These are phyloP conservation scores for Potentilla sterilis DNA, from an alignment of 306 rosid genomes.

Conservation along the genomic window DNA sequence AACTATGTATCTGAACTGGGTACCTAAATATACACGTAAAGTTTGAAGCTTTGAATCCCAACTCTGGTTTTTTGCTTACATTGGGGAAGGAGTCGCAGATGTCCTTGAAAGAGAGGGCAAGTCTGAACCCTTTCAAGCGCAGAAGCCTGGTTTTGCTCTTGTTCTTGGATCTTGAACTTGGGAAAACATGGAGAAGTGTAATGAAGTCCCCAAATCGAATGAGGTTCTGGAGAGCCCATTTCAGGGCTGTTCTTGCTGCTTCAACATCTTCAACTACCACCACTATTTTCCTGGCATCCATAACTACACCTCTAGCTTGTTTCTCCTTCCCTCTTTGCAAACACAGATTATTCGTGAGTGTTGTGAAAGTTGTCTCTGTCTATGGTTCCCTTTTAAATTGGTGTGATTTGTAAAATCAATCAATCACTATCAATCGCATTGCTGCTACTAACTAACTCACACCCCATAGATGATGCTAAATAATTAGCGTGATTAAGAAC, in stretches of 20 bases:
- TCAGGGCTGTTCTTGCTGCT: constrained; percentile 74
- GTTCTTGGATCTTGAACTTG: constrained; percentile 52
- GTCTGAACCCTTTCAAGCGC: constrained; percentile 69
- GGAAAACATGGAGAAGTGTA: constrained; percentile 76
- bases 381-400: constrained; percentile 8
- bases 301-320: constrained; percentile 8
- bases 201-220: constrained; percentile 70
- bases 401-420: neutral
- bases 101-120: constrained; percentile 80
- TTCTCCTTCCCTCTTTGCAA: constrained; percentile 6
- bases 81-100: constrained; percentile 64
- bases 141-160: constrained; percentile 51
- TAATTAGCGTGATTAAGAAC: neutral
- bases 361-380: constrained; percentile 1
- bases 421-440: constrained; percentile 6
- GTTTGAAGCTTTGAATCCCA: neutral
- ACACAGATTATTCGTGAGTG: neutral
- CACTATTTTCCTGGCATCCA: constrained; percentile 79
- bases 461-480: constrained; percentile 3
- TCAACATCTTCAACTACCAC: constrained; percentile 87
- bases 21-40: neutral
- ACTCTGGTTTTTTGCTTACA: constrained; percentile 24
- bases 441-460: neutral
- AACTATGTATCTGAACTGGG: neutral
- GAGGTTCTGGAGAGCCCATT: constrained; percentile 78